A percentile compares a stretch with the other conserved stretches of the same genome.
phyloP scores from a whole-genome alignment of 1,284 basidiomycete species.

The Rhodofomes roseus region DNA sequence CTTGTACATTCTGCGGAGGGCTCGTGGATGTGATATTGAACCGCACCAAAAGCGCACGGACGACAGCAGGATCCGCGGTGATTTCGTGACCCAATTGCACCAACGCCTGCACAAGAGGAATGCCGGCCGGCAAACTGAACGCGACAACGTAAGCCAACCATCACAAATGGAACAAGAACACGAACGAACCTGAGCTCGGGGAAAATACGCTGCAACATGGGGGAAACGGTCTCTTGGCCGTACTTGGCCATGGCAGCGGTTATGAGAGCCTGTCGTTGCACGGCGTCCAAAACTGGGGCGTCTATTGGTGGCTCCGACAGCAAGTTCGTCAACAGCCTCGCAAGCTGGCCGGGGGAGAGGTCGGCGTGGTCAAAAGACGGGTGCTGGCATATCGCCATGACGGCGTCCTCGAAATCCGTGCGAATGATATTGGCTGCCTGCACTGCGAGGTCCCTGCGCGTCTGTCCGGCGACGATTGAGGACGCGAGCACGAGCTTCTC shows the following conservation, averaged over 20 bases:
- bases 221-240: conserved; percentile 51
- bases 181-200: conserved; percentile 57
- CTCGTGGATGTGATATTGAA: conserved; percentile 68
- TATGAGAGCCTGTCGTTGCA: conserved; percentile 70
- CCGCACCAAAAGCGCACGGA: conserved; percentile 63
- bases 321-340: conserved; percentile 77
- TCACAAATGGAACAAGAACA: conserved; percentile 6
- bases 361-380: conserved; percentile 80
- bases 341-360: conserved; percentile 67
- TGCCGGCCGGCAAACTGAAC: conserved; percentile 57
- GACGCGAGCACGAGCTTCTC: conserved; percentile 76
- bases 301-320: conserved; percentile 66
- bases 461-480: conserved; percentile 65
- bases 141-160: conserved; percentile 8
- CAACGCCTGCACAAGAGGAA: conserved; percentile 68
- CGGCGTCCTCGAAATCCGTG: conserved; percentile 72
- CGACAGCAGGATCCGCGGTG: conserved; percentile 66
- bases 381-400: conserved; percentile 67
- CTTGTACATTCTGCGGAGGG: conserved; percentile 66
- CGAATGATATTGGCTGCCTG: conserved; percentile 70
- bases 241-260: conserved; percentile 73
- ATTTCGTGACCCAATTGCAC: conserved; percentile 75
- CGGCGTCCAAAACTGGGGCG: conserved; percentile 61
- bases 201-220: conserved; percentile 53
- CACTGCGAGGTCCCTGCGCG: conserved; percentile 64